Percentiles rank a stretch among this genome's conserved stretches.
Evolutionary conservation across 2,329 filamentous ascomycete genomes (phyloP).

Genomic region (Onygenales sp.): DNA sequence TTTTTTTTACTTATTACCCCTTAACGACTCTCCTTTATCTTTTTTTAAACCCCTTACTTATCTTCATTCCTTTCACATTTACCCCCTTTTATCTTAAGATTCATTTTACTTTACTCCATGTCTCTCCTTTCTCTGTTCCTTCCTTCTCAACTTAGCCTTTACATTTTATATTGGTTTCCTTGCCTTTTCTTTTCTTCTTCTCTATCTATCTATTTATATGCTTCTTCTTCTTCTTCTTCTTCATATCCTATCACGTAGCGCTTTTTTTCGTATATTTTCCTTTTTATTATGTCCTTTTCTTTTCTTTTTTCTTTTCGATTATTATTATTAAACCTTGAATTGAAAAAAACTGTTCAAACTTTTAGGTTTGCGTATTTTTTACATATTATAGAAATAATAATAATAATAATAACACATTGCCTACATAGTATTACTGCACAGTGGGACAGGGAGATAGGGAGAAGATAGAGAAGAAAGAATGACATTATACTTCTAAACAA

Average conservation of each 20-base stretch:
- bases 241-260: background rate
- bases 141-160: background rate
- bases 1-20: background rate
- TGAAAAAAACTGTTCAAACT: too few species aligned
- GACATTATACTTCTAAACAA: too few species aligned
- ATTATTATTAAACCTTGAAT: background rate
- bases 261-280: background rate
- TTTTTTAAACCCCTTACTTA: background rate
- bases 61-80: background rate
- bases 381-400: too few species aligned
- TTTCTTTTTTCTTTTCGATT: background rate
- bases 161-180: background rate
- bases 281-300: too few species aligned
- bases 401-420: too few species aligned
- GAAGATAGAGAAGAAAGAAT: too few species aligned
- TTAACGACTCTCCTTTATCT: background rate
- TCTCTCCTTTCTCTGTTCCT: background rate
- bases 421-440: too few species aligned
- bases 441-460: too few species aligned
- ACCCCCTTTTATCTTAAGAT: background rate
- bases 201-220: conserved; percentile 10
- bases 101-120: background rate
- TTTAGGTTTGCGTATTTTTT: too few species aligned
- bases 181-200: conserved; percentile 4
- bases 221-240: conserved; percentile 10